Percentiles rank a stretch among this genome's conserved stretches.
Conservation (phyloP, 176 grass and related monocot genomes). For the Bromus sterilis region DNA sequence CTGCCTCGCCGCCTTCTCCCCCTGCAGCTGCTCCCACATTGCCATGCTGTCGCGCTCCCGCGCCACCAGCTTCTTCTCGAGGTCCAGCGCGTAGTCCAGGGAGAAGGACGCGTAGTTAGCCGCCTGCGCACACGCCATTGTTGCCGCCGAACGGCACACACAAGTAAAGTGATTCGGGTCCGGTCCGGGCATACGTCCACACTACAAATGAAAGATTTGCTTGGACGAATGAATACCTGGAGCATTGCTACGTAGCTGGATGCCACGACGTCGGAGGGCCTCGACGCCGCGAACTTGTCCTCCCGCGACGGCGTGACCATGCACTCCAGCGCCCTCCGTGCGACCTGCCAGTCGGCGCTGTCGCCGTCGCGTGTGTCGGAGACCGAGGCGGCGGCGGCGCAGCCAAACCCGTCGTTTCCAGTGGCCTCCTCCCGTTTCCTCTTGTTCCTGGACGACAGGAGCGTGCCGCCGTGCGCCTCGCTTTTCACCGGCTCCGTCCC, state of each 20-base stretch:
- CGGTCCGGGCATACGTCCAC: background rate
- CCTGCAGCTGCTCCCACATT: background rate
- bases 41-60: background rate
- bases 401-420: background rate
- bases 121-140: background rate
- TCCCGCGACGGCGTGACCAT: background rate
- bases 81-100: too few species aligned
- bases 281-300: background rate
- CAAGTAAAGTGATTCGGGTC: background rate
- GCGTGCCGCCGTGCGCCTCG: background rate
- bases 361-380: background rate
- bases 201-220: background rate
- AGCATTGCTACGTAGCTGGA: background rate
- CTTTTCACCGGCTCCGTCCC: background rate
- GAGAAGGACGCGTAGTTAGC: background rate
- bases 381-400: too few species aligned
- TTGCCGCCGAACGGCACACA: background rate
- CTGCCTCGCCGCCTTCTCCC: background rate
- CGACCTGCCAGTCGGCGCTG: background rate
- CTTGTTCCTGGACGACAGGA: background rate
- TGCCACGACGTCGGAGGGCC: background rate
- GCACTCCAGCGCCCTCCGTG: background rate
- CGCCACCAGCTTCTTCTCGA: background rate
- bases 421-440: background rate
- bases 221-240: background rate